phyloP scores from a whole-genome alignment of 768 basidiomycete genomes.

The Trametes coccinea region DNA sequence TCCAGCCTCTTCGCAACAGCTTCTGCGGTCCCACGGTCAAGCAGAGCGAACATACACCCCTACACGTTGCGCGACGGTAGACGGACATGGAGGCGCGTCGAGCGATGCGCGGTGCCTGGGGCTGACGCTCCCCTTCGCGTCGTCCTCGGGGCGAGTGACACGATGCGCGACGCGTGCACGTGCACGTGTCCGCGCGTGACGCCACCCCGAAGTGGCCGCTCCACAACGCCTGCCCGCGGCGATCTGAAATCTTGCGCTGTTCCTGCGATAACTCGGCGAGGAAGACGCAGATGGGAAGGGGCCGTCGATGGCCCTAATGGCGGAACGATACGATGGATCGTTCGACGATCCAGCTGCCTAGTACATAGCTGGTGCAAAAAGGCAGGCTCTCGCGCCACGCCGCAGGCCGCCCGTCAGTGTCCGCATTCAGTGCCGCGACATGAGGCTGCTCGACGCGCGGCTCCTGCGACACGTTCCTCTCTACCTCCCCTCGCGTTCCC shows the following conservation, averaged over 20 bases:
- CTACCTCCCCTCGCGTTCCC: background rate
- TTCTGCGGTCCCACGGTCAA: background rate
- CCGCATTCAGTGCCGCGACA: conserved; percentile 7
- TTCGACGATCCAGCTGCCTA: too few relatives aligned
- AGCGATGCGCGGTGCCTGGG: conserved; percentile 2
- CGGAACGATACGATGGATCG: too few relatives aligned
- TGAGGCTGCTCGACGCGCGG: conserved; percentile 16
- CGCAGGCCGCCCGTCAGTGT: conserved; percentile 11
- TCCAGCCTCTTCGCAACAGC: background rate
- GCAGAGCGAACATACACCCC: background rate
- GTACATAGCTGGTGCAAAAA: background rate
- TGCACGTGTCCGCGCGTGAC: background rate
- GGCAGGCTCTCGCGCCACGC: conserved; percentile 22
- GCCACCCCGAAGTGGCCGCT: background rate
- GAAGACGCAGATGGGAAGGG: too few relatives aligned
- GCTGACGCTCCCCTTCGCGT: conserved; percentile 3
- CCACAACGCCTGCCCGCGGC: conserved; percentile 9
- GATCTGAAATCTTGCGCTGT: background rate
- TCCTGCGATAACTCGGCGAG: conserved; percentile 4
- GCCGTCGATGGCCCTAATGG: too few relatives aligned
- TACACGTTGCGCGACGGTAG: background rate
- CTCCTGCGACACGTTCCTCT: conserved; percentile 5
- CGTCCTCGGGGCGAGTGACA: conserved; percentile 3
- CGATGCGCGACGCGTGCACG: conserved; percentile 1
- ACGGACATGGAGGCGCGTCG: background rate